Evolutionary conservation across 345 rosid species (phyloP), one percentile per base, ranked within the genome.

Genomic region (Boechera retrofracta): DNA sequence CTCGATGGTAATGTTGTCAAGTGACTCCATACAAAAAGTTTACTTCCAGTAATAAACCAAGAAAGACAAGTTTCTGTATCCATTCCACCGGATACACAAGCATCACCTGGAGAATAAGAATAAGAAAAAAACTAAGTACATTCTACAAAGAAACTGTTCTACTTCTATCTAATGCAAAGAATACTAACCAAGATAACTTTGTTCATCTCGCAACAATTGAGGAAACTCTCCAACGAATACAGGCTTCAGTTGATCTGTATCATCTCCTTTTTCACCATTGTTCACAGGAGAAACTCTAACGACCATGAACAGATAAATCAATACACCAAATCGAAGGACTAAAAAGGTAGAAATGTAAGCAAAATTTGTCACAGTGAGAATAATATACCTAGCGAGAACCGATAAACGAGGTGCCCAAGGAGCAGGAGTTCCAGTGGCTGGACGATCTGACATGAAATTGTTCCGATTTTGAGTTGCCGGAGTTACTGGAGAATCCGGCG

Each of bases 401-500:
- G 98, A 94, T 35, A 94, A 80, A 78, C 91, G 97, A 66, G 96
- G 86, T 49, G 90, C 95, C 97, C 97, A 92, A 56, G 98, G 95
- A 48, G 92, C 92, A 2, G 98, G 96, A 73, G 98, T 90, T 18
- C 98, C 98, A 24, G 94, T 84, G 77, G 21, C 54, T 7, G 97
- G 97, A 11, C 91, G 91, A 73, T 85, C 83, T 57, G 90, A 89
- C 51, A 86, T 78, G 41, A 81, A 75, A 78, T 32, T 57, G 54
- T 79, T 78, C 10, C 84, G 90, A 71, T 61, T 81, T 24, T 71
- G 48, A 29, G 82, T 11, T 28, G 76, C 63, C 28, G 91, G 97
- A 62, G 98, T 93, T 42, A 63, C 41, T 2, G 93, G 93, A 28
- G 96, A 86, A 69, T 72, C 86, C 15, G 87, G 77, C n/a, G 82